Base-by-base conservation (phyloP, 495 filamentous ascomycete genomes). In the Penicillium soppii region DNA sequence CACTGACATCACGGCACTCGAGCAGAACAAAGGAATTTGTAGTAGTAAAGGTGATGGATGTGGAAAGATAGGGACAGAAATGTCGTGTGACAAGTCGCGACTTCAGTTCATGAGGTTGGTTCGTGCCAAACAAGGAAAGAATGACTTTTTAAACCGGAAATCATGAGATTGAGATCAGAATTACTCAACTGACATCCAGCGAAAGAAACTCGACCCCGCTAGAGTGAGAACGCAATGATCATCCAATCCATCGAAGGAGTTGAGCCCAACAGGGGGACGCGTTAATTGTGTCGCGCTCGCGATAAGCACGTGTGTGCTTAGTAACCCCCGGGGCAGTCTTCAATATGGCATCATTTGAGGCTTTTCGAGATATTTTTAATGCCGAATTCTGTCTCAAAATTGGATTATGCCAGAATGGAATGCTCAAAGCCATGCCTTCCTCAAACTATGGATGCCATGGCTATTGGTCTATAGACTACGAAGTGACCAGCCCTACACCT, bases 261-360 rank as follows among this genome's bases (percentile, higher is more conserved):
- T 40, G 47, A 19, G 35, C 46, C 17, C 36, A 39, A 48, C 25
- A 49, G 26, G 43, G 39, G 37, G 54, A 58, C 60, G 60, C 60
- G 60, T 63, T 63, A 58, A 61, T 56, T 20, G 44, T 52, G 50
- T 60, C 60, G 57, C 60, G 60, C 44, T 42, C 60, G 60, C 60
- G 60, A 61, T 63, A 61, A 59, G 56, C 50, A 61, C 60, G 56
- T 59, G 56, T 52, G 22, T 13, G 46, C n/a, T 63, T 57, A 63
- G 29, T 32, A 7, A 32, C 8, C 7, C 29, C 29, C 29, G 25
- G 5, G 7, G 7, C 8, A 32, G 29, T 12, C 5, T 3, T 12
- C 29, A 32, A 27, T 37, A 37, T 37, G 35, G 35, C 35, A 37
- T 37, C 15, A 37, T 5, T 20, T 19, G 4, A 9, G n/a, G 20